A percentile compares a stretch with the other conserved stretches of the same genome.
phyloP scores from a whole-genome alignment of 176 grass and related monocot species.

The Sorghum bicolor region DNA sequence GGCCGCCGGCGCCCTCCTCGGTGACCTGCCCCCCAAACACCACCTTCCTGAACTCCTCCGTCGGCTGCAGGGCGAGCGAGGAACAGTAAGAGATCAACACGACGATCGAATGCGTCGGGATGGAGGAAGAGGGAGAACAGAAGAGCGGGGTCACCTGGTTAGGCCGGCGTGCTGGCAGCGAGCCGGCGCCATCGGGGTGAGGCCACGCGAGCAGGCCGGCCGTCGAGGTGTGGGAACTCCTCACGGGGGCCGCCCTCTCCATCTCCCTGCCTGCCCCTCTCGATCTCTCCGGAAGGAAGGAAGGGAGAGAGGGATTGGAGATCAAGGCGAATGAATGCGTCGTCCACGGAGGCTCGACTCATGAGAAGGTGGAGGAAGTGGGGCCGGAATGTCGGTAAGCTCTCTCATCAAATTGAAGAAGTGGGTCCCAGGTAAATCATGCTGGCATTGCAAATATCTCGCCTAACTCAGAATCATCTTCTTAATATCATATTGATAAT shows the following conservation, averaged over 20 bases:
- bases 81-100: background rate
- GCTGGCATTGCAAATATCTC: background rate
- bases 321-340: background rate
- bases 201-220: constrained; percentile 77
- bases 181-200: constrained; percentile 22
- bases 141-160: constrained; percentile 37
- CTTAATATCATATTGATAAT: too few species aligned
- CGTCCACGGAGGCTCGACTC: background rate
- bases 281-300: background rate
- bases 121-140: background rate
- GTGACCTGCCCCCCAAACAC: constrained; percentile 74
- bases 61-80: constrained; percentile 42
- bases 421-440: background rate
- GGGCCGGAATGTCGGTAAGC: background rate
- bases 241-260: constrained; percentile 66
- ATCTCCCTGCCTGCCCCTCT: constrained; percentile 9
- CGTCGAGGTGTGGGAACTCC: constrained; percentile 72
- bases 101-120: too few species aligned
- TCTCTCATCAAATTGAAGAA: background rate
- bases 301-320: background rate
- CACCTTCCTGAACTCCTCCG: constrained; percentile 73
- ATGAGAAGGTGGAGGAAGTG: background rate
- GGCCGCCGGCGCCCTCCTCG: constrained; percentile 52
- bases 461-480: background rate
- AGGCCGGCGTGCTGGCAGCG: constrained; percentile 41